These are phyloP conservation scores for Penicillium longicatenatum DNA, from an alignment of 495 filamentous ascomycete species.

Conservation along the genomic window DNA sequence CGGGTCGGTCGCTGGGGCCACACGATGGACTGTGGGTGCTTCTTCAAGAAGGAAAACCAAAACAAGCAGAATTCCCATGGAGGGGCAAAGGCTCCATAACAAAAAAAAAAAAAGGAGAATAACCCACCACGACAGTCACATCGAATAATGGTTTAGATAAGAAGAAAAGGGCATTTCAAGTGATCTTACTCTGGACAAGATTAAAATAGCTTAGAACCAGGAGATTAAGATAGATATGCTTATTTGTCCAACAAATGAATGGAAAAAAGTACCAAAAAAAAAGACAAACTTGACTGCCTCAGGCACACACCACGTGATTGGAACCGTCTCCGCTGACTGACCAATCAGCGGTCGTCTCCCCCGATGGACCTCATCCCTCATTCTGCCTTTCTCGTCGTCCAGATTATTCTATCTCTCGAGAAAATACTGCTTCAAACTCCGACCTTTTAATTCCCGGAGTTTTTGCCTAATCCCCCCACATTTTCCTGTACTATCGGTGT, in stretches of 20 bases:
- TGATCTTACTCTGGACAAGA: neutral
- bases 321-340: neutral
- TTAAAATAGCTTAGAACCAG: neutral
- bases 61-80: conserved; percentile 36
- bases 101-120: neutral
- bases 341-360: conserved; percentile 23
- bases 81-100: conserved; percentile 15
- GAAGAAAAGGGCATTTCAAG: neutral
- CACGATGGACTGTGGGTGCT: conserved; percentile 25
- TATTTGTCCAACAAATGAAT: neutral
- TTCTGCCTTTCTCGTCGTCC: conserved; percentile 17
- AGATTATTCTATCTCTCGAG: conserved; percentile 12
- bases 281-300: neutral
- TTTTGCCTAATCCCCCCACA: conserved; percentile 8
- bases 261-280: conserved; percentile 2
- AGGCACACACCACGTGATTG: neutral
- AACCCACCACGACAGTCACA: neutral
- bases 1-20: conserved; percentile 41
- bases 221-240: neutral
- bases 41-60: conserved; percentile 47
- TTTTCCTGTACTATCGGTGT: conserved; percentile 20
- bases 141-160: neutral
- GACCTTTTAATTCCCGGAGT: conserved; percentile 4
- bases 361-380: conserved; percentile 23
- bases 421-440: neutral